Conservation (phyloP, 2,329 filamentous ascomycete genomes). For the Fusarium avenaceum region DNA sequence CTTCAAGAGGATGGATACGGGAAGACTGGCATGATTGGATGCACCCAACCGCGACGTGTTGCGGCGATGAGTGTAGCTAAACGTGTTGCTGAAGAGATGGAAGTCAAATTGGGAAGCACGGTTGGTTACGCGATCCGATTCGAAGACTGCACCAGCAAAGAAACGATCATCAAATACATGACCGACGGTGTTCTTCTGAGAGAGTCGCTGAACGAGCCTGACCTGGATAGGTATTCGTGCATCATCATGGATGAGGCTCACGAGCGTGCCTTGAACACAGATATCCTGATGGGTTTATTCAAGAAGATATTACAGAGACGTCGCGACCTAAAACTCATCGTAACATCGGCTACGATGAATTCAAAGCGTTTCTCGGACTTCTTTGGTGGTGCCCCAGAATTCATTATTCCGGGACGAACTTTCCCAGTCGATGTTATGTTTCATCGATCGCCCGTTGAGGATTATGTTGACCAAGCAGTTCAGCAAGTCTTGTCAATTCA, state of each 20-base stretch:
- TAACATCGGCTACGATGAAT: constrained; percentile 99
- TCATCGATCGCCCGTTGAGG: constrained; percentile 93
- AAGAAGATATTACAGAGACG: constrained; percentile 95
- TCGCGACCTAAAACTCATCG: constrained; percentile 93
- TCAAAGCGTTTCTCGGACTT: constrained; percentile 95
- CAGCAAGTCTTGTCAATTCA: constrained; percentile 97
- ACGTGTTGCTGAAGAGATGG: constrained; percentile 98
- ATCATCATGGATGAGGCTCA: constrained; percentile 99
- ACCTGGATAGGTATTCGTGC: constrained; percentile 95
- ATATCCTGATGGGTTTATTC: constrained; percentile 96
- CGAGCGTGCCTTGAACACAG: constrained; percentile 95
- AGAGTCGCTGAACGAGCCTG: constrained; percentile 91
- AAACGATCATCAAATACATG: constrained; percentile 99
- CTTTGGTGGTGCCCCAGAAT: constrained; percentile 95
- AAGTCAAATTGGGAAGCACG: constrained; percentile 85
- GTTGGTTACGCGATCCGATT: constrained; percentile 99
- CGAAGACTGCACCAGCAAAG: constrained; percentile 96
- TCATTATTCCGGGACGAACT: constrained; percentile 93
- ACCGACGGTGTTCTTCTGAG: constrained; percentile 95
- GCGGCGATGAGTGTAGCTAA: constrained; percentile 99
- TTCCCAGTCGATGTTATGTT: constrained; percentile 98
- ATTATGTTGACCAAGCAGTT: constrained; percentile 97
- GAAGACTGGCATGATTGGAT: constrained; percentile 89
- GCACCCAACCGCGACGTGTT: constrained; percentile 95
- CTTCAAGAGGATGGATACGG: constrained; percentile 95